A percentile compares a stretch with the other conserved stretches of the same genome.
phyloP scores from a whole-genome alignment of 306 rosid species.

The Vigna nakashimae region DNA sequence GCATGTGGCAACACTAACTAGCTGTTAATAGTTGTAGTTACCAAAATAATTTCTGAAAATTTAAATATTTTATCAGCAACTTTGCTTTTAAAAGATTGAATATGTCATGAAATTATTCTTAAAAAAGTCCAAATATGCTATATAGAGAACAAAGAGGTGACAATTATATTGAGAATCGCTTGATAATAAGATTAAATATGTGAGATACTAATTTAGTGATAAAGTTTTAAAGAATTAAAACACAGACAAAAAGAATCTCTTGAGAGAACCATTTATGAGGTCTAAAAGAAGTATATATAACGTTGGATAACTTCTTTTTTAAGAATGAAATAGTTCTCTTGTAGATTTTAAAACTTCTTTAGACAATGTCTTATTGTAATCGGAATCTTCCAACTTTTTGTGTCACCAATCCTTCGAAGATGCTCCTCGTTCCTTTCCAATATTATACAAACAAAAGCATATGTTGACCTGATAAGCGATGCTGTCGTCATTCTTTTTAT shows the following conservation, averaged over 20 bases:
- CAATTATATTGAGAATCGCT: background rate
- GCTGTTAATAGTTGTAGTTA: background rate
- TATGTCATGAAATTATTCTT: background rate
- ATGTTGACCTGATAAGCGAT: conserved; percentile 5
- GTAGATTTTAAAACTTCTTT: background rate
- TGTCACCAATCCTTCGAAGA: conserved; percentile 31
- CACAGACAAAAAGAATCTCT: background rate
- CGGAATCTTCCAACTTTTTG: conserved; percentile 35
- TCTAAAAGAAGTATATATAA: background rate
- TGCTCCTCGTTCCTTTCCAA: conserved; percentile 35
- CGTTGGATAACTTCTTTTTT: background rate
- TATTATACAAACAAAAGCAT: conserved; percentile 31
- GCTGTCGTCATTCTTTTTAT: conserved; percentile 19
- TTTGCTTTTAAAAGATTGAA: background rate
- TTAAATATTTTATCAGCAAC: background rate
- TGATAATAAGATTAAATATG: background rate
- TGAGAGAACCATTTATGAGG: background rate
- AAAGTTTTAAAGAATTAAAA: background rate
- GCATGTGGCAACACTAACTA: background rate
- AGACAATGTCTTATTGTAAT: conserved; percentile 43
- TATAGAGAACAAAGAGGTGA: background rate
- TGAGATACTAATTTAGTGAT: background rate
- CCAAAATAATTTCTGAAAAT: background rate
- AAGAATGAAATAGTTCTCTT: background rate
- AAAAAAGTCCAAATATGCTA: background rate